phyloP scores from a whole-genome alignment of 2,329 filamentous ascomycete species.

The Lojkania enalia region DNA sequence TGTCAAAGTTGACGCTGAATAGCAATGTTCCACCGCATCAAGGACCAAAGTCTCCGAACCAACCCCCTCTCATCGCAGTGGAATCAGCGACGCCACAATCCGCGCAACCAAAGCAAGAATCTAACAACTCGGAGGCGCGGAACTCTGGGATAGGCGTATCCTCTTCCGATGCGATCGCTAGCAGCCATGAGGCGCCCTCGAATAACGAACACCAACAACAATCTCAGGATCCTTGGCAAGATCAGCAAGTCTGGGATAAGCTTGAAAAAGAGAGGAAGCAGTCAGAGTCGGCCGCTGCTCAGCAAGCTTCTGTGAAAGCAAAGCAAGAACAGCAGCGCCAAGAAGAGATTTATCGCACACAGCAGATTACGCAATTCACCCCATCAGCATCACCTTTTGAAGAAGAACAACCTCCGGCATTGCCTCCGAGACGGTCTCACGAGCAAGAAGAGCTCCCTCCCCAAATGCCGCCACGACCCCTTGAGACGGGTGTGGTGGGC shows the following conservation, averaged over 20 bases:
- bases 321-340: constrained; percentile 31
- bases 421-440: constrained; percentile 37
- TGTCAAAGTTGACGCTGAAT: constrained; percentile 43
- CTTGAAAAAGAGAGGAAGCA: constrained; percentile 28
- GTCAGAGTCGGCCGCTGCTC: constrained; percentile 22
- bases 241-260: constrained; percentile 38
- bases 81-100: constrained; percentile 27
- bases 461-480: constrained; percentile 39
- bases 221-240: constrained; percentile 30
- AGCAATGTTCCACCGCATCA: constrained; percentile 19
- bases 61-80: constrained; percentile 35
- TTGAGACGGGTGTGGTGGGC: constrained; percentile 25
- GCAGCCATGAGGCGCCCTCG: constrained; percentile 27
- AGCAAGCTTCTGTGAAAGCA: constrained; percentile 19
- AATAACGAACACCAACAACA: constrained; percentile 15
- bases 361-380: constrained; percentile 21
- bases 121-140: constrained; percentile 32
- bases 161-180: constrained; percentile 32
- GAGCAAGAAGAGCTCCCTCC: constrained; percentile 39
- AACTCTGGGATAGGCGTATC: constrained; percentile 33
- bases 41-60: constrained; percentile 19
- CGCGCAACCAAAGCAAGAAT: constrained; percentile 24
- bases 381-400: constrained; percentile 17
- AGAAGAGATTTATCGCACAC: constrained; percentile 28
- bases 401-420: constrained; percentile 34